These are phyloP conservation scores for Syzygium grande DNA, from an alignment of 345 rosid species.

Conservation along the genomic window DNA sequence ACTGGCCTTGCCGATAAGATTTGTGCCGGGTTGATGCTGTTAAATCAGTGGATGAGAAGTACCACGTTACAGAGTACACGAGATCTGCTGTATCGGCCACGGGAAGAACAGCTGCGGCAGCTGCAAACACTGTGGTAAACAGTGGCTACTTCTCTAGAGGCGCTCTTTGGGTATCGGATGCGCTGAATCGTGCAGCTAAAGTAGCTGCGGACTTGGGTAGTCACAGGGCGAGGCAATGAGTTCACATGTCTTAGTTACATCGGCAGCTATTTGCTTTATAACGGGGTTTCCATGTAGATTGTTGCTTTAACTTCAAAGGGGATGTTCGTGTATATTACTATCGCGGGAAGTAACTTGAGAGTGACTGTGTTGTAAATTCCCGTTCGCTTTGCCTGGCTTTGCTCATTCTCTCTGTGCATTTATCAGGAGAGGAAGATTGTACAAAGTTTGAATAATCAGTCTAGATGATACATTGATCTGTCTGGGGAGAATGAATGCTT, in stretches of 20 bases:
- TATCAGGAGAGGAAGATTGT: not conserved
- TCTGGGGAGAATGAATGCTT: not conserved
- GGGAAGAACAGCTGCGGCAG: conserved; percentile 60
- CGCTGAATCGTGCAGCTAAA: conserved; percentile 62
- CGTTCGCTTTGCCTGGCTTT: not conserved
- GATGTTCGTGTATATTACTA: not conserved
- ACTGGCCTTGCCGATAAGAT: conserved; percentile 63
- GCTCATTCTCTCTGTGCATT: not conserved
- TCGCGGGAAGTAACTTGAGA: not conserved
- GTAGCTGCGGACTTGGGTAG: conserved; percentile 56
- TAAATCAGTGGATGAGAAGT: conserved; percentile 50
- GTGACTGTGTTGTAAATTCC: not conserved
- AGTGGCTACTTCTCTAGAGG: conserved; percentile 78
- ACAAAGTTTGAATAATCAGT: not conserved
- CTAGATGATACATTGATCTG: not conserved
- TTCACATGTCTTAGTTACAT: not conserved
- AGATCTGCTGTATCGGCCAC: conserved; percentile 63
- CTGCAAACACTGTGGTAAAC: conserved; percentile 50
- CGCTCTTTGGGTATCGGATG: conserved; percentile 70
- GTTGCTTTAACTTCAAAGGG: not conserved
- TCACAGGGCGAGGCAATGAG: not conserved
- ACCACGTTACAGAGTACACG: conserved; percentile 55
- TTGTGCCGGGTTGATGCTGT: conserved; percentile 60
- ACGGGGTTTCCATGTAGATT: not conserved
- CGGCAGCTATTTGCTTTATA: not conserved